phyloP scores from a whole-genome alignment of 2,329 filamentous ascomycete genomes.

The Lachnellula cervina region DNA sequence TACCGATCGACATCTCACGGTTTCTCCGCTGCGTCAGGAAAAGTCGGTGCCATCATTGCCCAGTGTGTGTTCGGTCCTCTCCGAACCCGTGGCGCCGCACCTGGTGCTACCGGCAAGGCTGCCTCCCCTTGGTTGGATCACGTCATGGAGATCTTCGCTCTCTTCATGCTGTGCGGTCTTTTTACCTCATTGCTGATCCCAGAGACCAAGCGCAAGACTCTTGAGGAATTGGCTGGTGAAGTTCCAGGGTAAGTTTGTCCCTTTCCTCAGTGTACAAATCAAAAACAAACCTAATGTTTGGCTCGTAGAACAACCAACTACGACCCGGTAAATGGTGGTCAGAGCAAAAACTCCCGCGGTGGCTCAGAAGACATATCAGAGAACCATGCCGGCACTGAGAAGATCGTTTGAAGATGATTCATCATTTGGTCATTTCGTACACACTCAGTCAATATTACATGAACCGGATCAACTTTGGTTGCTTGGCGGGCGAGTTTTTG shows the following conservation, averaged over 20 bases:
- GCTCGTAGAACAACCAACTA: slow-evolving; percentile 11
- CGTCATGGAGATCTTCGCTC: slow-evolving; percentile 71
- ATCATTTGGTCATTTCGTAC: neutral
- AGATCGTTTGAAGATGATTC: neutral
- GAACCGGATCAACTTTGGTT: too few species aligned
- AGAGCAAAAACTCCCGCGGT: neutral
- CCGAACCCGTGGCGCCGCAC: slow-evolving; percentile 35
- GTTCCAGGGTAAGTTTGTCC: slow-evolving; percentile 11
- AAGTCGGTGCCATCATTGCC: slow-evolving; percentile 34
- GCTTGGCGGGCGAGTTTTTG: too few species aligned
- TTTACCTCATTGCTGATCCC: slow-evolving; percentile 67
- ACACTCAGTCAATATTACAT: too few species aligned
- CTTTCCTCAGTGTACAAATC: neutral
- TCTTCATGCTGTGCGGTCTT: slow-evolving; percentile 73
- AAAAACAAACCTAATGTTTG: neutral
- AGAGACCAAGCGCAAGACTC: slow-evolving; percentile 69
- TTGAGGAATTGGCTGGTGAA: slow-evolving; percentile 68
- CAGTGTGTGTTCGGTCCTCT: slow-evolving; percentile 52
- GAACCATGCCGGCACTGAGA: neutral
- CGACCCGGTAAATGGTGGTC: slow-evolving; percentile 1
- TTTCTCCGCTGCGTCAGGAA: slow-evolving; percentile 34
- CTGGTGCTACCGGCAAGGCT: slow-evolving; percentile 18
- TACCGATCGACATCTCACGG: slow-evolving; percentile 34
- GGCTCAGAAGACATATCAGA: slow-evolving; percentile 1
- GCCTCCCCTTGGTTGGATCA: slow-evolving; percentile 59